These are phyloP conservation scores for Cucurbita moschata DNA, from an alignment of 306 rosid genomes.

Conservation along the genomic window DNA sequence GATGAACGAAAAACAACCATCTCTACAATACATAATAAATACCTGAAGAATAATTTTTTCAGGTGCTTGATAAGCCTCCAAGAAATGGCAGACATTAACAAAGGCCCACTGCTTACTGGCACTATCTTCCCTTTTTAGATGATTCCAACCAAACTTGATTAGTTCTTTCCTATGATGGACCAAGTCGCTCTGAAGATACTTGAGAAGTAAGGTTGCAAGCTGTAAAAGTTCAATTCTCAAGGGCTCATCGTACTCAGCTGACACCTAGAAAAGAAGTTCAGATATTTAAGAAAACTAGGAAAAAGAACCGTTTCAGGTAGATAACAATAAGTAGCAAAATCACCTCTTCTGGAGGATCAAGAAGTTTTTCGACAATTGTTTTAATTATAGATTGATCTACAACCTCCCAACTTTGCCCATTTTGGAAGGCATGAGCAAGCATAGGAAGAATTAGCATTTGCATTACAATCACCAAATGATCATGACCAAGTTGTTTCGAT, in stretches of 20 bases:
- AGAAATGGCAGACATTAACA: slow-evolving; percentile 98
- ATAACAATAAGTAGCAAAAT: slow-evolving; percentile 8
- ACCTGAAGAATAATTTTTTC: slow-evolving; percentile 99
- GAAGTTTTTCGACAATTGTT: slow-evolving; percentile 96
- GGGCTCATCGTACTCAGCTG: slow-evolving; percentile 97
- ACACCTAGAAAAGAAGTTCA: slow-evolving; percentile 45
- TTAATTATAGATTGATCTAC: slow-evolving; percentile 75
- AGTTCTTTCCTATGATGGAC: slow-evolving; percentile 95
- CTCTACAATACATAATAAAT: slow-evolving; percentile 4
- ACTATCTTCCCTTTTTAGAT: slow-evolving; percentile 98
- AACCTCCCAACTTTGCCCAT: slow-evolving; percentile 96
- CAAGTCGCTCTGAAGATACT: slow-evolving; percentile 92
- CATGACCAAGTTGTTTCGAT: slow-evolving; percentile 73
- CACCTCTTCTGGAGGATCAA: slow-evolving; percentile 99
- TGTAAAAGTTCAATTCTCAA: slow-evolving; percentile 89
- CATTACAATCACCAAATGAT: slow-evolving; percentile 91
- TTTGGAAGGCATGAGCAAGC: slow-evolving; percentile 98
- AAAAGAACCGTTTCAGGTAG: background rate
- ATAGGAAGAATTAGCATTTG: slow-evolving; percentile 99
- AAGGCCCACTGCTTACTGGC: slow-evolving; percentile 99
- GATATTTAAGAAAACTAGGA: slow-evolving; percentile 5
- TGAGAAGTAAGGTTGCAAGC: slow-evolving; percentile 93
- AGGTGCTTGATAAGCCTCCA: slow-evolving; percentile 99
- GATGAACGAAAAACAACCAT: background rate
- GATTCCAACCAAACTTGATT: slow-evolving; percentile 99